phyloP scores from a whole-genome alignment of 495 filamentous ascomycete species.

The Penicillium parvum region DNA sequence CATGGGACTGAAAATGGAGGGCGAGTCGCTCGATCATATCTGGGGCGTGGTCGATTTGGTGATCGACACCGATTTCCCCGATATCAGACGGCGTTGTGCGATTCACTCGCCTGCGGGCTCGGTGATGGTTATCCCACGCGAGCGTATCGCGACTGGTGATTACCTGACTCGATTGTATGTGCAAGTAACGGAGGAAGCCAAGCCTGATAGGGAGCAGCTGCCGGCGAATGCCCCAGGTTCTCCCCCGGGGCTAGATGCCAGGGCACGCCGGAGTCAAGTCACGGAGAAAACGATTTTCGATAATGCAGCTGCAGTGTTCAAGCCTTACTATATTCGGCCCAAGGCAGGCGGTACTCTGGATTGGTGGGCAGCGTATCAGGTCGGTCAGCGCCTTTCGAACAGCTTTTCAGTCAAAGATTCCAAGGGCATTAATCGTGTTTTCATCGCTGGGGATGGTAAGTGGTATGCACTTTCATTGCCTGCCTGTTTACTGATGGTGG shows the following conservation, averaged over 20 bases:
- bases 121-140: constrained; percentile 69
- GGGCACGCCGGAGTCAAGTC: constrained; percentile 33
- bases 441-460: constrained; percentile 62
- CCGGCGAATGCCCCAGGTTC: constrained; percentile 12
- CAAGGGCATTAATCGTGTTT: constrained; percentile 47
- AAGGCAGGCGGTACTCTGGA: constrained; percentile 43
- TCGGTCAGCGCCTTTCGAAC: constrained; percentile 69
- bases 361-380: constrained; percentile 64
- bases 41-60: constrained; percentile 66
- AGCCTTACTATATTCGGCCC: constrained; percentile 44
- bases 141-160: constrained; percentile 48
- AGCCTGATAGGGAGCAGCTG: constrained; percentile 15
- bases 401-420: constrained; percentile 59
- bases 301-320: constrained; percentile 38
- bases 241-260: constrained; percentile 22
- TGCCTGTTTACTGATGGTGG: not conserved
- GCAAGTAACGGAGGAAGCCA: constrained; percentile 37
- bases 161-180: constrained; percentile 68
- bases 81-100: constrained; percentile 61
- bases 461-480: not conserved
- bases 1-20: constrained; percentile 55
- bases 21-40: constrained; percentile 60
- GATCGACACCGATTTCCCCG: constrained; percentile 65
- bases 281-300: constrained; percentile 40
- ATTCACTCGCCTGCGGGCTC: constrained; percentile 64